Percentiles rank a stretch among this genome's conserved stretches.
Conservation (phyloP, 257 asterid species). For the Fraxinus excelsior region DNA sequence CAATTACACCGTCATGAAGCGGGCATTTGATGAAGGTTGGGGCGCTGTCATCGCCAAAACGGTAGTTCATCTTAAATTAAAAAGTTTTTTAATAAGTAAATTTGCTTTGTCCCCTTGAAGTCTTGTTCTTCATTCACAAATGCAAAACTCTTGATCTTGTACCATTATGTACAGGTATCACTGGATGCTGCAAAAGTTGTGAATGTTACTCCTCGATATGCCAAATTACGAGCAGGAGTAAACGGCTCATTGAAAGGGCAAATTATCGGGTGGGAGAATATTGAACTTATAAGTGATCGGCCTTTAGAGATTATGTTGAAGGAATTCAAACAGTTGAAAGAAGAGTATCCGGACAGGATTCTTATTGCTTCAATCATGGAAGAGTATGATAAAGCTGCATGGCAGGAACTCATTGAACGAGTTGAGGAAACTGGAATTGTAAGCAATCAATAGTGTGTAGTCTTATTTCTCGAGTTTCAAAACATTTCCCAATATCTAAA, state of each 20-base stretch:
- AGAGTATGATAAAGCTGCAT: slow-evolving; percentile 82
- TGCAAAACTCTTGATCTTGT: not conserved
- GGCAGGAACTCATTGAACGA: slow-evolving; percentile 91
- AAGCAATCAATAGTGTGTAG: slow-evolving; percentile 33
- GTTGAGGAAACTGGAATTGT: slow-evolving; percentile 91
- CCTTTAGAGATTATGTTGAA: slow-evolving; percentile 89
- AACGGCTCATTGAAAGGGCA: slow-evolving; percentile 88
- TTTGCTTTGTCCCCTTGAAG: not conserved
- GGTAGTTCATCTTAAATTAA: slow-evolving; percentile 36
- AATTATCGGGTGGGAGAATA: slow-evolving; percentile 93
- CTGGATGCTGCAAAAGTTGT: slow-evolving; percentile 87
- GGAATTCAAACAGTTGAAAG: slow-evolving; percentile 79
- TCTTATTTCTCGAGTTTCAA: slow-evolving; percentile 10
- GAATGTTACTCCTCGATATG: slow-evolving; percentile 96
- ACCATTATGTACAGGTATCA: slow-evolving; percentile 59
- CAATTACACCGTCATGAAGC: slow-evolving; percentile 88
- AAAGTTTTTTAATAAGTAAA: too few species aligned
- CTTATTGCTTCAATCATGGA: slow-evolving; percentile 98
- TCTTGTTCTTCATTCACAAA: not conserved
- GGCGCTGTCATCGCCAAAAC: slow-evolving; percentile 99
- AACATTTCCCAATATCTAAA: slow-evolving; percentile 3
- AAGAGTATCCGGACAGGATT: slow-evolving; percentile 88
- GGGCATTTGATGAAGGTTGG: slow-evolving; percentile 98
- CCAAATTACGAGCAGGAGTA: slow-evolving; percentile 68
- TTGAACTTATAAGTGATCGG: slow-evolving; percentile 92